phyloP scores from a whole-genome alignment of 495 filamentous ascomycete genomes.

The Chaetomium cochliodes region DNA sequence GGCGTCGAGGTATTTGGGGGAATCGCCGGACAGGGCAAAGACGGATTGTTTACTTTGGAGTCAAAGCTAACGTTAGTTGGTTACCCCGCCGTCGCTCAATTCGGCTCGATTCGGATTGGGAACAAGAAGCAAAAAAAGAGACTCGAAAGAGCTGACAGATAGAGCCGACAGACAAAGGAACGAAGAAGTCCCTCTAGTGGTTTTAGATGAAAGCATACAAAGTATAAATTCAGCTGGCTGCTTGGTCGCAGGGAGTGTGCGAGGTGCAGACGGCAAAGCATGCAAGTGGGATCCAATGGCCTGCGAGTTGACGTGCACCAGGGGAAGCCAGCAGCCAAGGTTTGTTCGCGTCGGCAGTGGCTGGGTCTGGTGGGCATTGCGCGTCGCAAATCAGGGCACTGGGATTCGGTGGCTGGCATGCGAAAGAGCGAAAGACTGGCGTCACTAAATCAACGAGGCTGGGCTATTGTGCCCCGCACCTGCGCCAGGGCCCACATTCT shows the following conservation, averaged over 20 bases:
- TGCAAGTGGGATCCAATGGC: slow-evolving; percentile 16
- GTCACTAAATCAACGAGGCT: slow-evolving; percentile 22
- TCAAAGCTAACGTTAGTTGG: background rate
- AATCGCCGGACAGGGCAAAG: background rate
- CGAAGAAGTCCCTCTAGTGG: background rate
- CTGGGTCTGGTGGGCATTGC: slow-evolving; percentile 15
- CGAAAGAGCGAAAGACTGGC: background rate
- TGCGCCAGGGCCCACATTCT: background rate
- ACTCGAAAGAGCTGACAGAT: background rate
- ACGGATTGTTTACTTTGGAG: slow-evolving; percentile 31
- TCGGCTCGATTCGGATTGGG: background rate
- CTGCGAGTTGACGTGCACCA: slow-evolving; percentile 4
- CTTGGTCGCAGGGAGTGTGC: background rate
- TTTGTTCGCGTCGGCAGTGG: slow-evolving; percentile 20
- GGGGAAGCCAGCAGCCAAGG: background rate
- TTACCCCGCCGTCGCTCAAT: slow-evolving; percentile 5
- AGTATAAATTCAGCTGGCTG: slow-evolving; percentile 10
- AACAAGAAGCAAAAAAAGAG: background rate
- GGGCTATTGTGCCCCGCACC: slow-evolving; percentile 8
- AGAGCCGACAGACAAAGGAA: slow-evolving; percentile 3
- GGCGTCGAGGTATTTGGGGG: background rate
- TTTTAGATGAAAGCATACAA: background rate
- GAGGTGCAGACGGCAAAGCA: background rate
- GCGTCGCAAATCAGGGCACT: background rate
- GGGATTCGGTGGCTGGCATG: slow-evolving; percentile 18